Base-by-base conservation (phyloP, 768 basidiomycete species). In the Boletus pseudopeckii region DNA sequence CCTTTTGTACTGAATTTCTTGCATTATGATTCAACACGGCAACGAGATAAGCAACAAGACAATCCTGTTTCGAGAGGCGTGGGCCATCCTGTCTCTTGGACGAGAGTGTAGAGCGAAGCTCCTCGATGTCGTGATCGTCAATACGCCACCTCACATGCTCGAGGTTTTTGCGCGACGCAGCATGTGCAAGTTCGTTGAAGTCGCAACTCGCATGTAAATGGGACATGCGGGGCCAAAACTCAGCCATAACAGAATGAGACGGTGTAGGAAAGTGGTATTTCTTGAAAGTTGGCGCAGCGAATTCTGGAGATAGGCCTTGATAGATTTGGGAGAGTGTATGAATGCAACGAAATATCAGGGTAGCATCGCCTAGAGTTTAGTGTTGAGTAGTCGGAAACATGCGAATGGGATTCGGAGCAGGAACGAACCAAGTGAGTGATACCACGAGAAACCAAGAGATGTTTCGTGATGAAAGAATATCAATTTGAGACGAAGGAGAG, bases 391-490 rank as follows among this genome's bases (percentile, higher is more conserved):
- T 56, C 32, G 53, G 44, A 18, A 3, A 6, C 7, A 10, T 14
- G 24, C n/a, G n/a, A n/a, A n/a, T n/a, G n/a, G n/a, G n/a, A n/a
- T n/a, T n/a, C n/a, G n/a, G n/a, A n/a, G n/a, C n/a, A n/a, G n/a
- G n/a, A n/a, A n/a, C 48, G 5, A 49, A 67, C 70, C 70, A 8
- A 71, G 66, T 11, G 59, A 56, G 50, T 69, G 70, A 40, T 69
- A 50, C 70, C 69, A 70, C 3, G 67, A 63, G 7, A 63, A 48
- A 11, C 63, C 70, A 28, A 70, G 54, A 20, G 56, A 55, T 2
- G 64, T 69, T 33, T 65, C 57, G 1, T 40, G 15, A 7, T 48
- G 30, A 17, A 66, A 52, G 1, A 69, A 26, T 2, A 57, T 59
- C 18, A 70, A 13, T 41, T 69, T 71, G 30, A 67, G 44, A 22